Percentiles rank a stretch among this genome's conserved stretches.
These are phyloP conservation scores for Pholiota conissans DNA, from an alignment of 768 basidiomycete species.

Conservation along the genomic window DNA sequence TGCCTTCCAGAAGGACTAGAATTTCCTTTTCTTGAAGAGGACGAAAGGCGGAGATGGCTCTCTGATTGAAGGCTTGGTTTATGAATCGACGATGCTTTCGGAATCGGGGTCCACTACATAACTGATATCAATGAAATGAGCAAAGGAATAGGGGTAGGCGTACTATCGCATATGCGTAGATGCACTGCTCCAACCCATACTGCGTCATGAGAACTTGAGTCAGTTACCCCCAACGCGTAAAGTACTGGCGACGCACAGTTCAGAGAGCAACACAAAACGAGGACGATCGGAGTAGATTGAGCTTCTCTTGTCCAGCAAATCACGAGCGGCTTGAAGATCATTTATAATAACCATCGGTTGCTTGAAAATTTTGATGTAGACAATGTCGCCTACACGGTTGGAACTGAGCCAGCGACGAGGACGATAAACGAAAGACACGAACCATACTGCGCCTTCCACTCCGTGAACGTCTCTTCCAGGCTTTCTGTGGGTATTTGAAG, in stretches of 20 bases:
- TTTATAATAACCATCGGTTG: constrained; percentile 52
- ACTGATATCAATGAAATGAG: background rate
- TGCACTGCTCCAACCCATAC: constrained; percentile 50
- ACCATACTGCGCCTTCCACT: constrained; percentile 48
- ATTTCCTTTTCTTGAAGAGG: constrained; percentile 45
- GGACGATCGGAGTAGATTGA: constrained; percentile 56
- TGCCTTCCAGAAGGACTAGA: constrained; percentile 37
- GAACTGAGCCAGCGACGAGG: background rate
- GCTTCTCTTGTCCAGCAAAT: constrained; percentile 54
- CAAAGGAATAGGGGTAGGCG: constrained; percentile 17
- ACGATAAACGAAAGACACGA: constrained; percentile 14
- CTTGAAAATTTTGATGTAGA: constrained; percentile 41
- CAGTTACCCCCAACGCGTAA: background rate
- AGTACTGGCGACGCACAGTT: constrained; percentile 36
- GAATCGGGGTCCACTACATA: constrained; percentile 48
- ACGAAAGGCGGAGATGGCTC: constrained; percentile 35
- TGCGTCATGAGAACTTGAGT: constrained; percentile 15
- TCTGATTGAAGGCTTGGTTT: constrained; percentile 48
- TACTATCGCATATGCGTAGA: constrained; percentile 51
- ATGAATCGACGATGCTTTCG: constrained; percentile 53
- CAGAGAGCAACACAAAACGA: constrained; percentile 45
- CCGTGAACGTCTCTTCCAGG: constrained; percentile 38
- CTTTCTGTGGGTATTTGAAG: constrained; percentile 42
- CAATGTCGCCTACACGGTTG: constrained; percentile 40
- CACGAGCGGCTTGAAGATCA: constrained; percentile 41